Conservation (phyloP, 768 basidiomycete species). For the Rhodosporidiobolus odoratus region DNA sequence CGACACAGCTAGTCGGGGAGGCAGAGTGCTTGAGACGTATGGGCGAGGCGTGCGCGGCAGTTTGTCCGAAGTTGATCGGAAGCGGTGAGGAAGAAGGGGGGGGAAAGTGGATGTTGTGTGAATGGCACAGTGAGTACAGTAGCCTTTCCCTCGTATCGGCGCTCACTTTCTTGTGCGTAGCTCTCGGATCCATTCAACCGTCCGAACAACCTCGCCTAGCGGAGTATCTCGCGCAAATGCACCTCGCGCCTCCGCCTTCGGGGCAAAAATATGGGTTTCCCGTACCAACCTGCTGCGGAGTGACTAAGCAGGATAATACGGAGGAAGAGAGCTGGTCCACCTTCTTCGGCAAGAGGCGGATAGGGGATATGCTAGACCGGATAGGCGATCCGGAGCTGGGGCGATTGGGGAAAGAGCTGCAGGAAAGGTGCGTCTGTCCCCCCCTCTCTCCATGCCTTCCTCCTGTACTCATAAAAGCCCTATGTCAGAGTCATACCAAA, state of each 20-base stretch:
- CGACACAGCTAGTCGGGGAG: conserved; percentile 10
- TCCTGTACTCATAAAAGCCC: too few species aligned
- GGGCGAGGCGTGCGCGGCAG: conserved; percentile 4
- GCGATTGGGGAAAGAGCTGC: neutral
- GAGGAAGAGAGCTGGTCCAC: conserved; percentile 1
- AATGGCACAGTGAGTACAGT: conserved; percentile 10
- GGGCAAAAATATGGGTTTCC: neutral
- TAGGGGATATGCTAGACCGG: neutral
- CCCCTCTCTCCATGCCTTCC: neutral
- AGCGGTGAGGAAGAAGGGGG: conserved; percentile 9
- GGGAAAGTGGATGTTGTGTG: conserved; percentile 6
- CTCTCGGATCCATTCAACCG: neutral
- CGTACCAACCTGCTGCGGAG: conserved; percentile 14
- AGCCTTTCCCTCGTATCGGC: too few species aligned
- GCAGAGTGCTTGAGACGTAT: neutral
- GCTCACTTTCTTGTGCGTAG: neutral
- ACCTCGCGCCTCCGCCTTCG: conserved; percentile 1
- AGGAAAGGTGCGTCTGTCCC: neutral
- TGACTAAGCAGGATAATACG: conserved; percentile 5
- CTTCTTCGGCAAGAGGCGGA: conserved; percentile 1
- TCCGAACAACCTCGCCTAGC: conserved; percentile 4
- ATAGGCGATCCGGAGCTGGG: neutral
- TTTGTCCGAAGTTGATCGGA: conserved; percentile 7
- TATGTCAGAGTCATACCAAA: neutral
- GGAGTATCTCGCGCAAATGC: conserved; percentile 4